Conservation (phyloP, 2,329 filamentous ascomycete genomes). For the Fusarium luffae region DNA sequence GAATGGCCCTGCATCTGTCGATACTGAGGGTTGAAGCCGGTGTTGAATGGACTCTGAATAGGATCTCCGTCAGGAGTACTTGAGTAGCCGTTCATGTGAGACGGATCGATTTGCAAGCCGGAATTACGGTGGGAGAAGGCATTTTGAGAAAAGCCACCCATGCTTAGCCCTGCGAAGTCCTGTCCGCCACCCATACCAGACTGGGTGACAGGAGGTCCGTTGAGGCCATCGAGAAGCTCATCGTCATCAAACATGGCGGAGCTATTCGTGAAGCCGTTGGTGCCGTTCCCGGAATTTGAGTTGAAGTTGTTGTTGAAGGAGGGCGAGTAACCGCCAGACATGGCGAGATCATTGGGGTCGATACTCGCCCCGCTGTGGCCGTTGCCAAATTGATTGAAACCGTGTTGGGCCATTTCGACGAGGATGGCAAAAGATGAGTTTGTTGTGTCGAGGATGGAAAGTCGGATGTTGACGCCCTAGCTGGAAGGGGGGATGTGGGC, state of each 20-base stretch:
- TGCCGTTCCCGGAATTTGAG: constrained; percentile 66
- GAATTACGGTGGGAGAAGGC: constrained; percentile 68
- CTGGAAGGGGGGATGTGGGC: constrained; percentile 35
- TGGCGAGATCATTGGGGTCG: constrained; percentile 86
- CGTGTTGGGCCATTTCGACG: constrained; percentile 64
- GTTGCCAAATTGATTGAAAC: constrained; percentile 66
- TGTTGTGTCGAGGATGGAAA: constrained; percentile 20
- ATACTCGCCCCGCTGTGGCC: constrained; percentile 70
- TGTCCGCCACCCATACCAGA: constrained; percentile 64
- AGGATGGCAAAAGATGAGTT: constrained; percentile 23
- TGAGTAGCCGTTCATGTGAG: constrained; percentile 83
- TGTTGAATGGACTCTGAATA: constrained; percentile 88
- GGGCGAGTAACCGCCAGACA: constrained; percentile 70
- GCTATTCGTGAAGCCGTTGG: constrained; percentile 79
- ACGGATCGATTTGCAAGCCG: constrained; percentile 60
- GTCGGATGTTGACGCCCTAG: constrained; percentile 39
- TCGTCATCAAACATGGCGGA: constrained; percentile 87
- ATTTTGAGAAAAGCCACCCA: constrained; percentile 64
- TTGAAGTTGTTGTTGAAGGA: constrained; percentile 70
- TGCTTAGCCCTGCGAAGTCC: constrained; percentile 67
- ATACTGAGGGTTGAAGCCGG: constrained; percentile 84
- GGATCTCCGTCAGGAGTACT: constrained; percentile 92
- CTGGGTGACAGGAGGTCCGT: constrained; percentile 64
- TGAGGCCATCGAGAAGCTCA: constrained; percentile 82
- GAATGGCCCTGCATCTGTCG: constrained; percentile 72